phyloP scores from a whole-genome alignment of 2,329 filamentous ascomycete species.

The Cryphonectria japonica region DNA sequence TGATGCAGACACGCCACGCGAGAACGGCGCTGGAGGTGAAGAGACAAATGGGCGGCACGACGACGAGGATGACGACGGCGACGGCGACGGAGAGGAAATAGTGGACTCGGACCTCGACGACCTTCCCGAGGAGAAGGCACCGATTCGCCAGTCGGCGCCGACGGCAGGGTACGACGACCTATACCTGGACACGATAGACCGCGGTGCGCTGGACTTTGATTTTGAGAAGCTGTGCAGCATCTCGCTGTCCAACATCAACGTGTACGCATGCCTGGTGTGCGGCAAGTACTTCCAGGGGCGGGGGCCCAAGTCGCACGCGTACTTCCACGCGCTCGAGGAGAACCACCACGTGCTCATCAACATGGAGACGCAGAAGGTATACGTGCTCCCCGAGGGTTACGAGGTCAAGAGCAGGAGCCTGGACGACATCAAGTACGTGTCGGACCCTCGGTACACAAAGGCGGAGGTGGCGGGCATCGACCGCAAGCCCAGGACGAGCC shows the following conservation, averaged over 20 bases:
- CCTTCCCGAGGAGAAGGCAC: conserved; percentile 45
- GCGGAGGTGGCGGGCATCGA: conserved; percentile 82
- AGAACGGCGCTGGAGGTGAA: conserved; percentile 28
- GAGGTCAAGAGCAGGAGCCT: conserved; percentile 93
- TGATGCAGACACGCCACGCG: conserved; percentile 24
- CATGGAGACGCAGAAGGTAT: conserved; percentile 89
- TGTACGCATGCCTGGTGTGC: conserved; percentile 96
- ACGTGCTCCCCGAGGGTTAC: conserved; percentile 93
- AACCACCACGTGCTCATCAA: conserved; percentile 98
- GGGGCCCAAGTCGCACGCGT: conserved; percentile 92
- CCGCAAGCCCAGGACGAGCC: conserved; percentile 63
- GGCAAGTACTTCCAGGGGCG: conserved; percentile 97
- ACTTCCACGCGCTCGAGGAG: conserved; percentile 94
- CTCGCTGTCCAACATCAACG: conserved; percentile 96
- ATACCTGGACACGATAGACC: conserved; percentile 96
- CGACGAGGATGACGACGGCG: conserved; percentile 44
- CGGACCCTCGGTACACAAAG: conserved; percentile 83
- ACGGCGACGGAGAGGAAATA: conserved; percentile 32
- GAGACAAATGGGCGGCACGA: conserved; percentile 38
- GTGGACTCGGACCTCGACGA: conserved; percentile 41
- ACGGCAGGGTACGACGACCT: conserved; percentile 91
- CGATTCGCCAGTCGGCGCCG: conserved; percentile 74
- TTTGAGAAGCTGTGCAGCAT: conserved; percentile 98
- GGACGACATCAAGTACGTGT: conserved; percentile 98
- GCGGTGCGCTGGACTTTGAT: conserved; percentile 92